These are phyloP conservation scores for Dioscorea cayenensis DNA, from an alignment of 116 monocot genomes.

Conservation along the genomic window DNA sequence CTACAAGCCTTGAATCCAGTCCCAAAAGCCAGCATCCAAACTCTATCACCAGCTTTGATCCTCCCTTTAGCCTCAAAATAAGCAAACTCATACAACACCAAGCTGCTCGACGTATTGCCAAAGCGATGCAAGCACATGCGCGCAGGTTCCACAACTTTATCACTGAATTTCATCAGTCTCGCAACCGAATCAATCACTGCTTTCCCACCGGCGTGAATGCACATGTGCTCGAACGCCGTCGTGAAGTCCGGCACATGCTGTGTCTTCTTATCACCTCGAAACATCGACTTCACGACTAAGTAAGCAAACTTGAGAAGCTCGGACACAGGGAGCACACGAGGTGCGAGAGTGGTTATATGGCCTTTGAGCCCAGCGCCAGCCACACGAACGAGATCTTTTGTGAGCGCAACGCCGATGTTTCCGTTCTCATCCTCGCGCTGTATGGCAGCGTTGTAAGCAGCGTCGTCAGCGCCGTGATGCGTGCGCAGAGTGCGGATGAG, in stretches of 20 bases:
- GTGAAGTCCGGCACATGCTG: slow-evolving; percentile 33
- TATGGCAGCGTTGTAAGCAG: slow-evolving; percentile 23
- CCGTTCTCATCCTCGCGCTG: slow-evolving; percentile 38
- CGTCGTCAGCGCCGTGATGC: slow-evolving; percentile 34
- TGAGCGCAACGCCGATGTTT: slow-evolving; percentile 23
- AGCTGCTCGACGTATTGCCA: slow-evolving; percentile 45
- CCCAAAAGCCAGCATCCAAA: slow-evolving; percentile 47
- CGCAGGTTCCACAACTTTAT: slow-evolving; percentile 29
- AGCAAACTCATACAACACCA: slow-evolving; percentile 39
- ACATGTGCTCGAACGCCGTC: slow-evolving; percentile 41
- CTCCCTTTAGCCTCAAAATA: slow-evolving; percentile 37
- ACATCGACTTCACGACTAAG: too few species aligned
- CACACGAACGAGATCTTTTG: slow-evolving; percentile 27
- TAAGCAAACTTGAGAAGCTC: slow-evolving; percentile 13
- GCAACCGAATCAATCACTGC: slow-evolving; percentile 39
- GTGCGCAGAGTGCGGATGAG: slow-evolving; percentile 29
- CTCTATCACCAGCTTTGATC: slow-evolving; percentile 24
- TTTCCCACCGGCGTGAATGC: slow-evolving; percentile 45
- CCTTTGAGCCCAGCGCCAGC: slow-evolving; percentile 22
- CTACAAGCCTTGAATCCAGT: slow-evolving; percentile 43
- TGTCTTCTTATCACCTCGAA: not conserved
- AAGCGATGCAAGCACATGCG: slow-evolving; percentile 47
- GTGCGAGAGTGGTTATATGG: slow-evolving; percentile 26
- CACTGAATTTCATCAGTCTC: slow-evolving; percentile 17
- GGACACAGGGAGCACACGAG: slow-evolving; percentile 18